Evolutionary conservation across 1,284 basidiomycete genomes (phyloP), one percentile per base, ranked within the genome.

Genomic region (Athelia psychrophila): DNA sequence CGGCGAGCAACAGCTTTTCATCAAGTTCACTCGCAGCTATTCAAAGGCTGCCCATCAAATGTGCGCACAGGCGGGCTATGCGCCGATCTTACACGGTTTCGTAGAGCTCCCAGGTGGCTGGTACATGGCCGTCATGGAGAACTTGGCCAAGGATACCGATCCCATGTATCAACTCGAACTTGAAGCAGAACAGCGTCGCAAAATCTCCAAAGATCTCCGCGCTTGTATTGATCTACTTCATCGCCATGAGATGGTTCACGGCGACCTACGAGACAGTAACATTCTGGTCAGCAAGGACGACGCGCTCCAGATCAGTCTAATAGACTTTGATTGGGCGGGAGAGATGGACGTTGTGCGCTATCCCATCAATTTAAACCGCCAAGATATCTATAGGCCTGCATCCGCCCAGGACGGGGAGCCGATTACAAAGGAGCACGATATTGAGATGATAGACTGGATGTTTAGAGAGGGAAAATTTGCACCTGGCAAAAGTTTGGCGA

Each of bases 301-400:
- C 3, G 46, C 40, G 9, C 22, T 25, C 16, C 20, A 24, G 18
- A 57, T 60, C 46, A 52, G 54, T 54, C 22, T 68, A 13, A 16
- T 68, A 3, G 65, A 66, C 51, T 68, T 66, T 49, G 65, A 68
- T 50, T 67, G 64, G 66, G 56, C 60, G 18, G 66, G 62, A 20
- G 53, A 40, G 18, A 38, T 51, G 12, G 64, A 57, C 15, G 58
- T 60, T 42, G 58, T 54, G 33, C 25, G 38, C 16, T 69, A 69
- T 54, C 64, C 66, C 3, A 52, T 56, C 35, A 51, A 55, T 18
- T 22, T 60, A 9, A 58, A 47, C n/a, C 27, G 27, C 19, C 4
- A 27, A 25, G 8, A 50, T 3, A 49, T 60, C 9, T 24, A 48
- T 55, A 52, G 59, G 5, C 64, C 63, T 22, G 44, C 47, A 4